These are phyloP conservation scores for Kwoniella sp. DNA, from an alignment of 768 basidiomycete genomes.

Conservation along the genomic window DNA sequence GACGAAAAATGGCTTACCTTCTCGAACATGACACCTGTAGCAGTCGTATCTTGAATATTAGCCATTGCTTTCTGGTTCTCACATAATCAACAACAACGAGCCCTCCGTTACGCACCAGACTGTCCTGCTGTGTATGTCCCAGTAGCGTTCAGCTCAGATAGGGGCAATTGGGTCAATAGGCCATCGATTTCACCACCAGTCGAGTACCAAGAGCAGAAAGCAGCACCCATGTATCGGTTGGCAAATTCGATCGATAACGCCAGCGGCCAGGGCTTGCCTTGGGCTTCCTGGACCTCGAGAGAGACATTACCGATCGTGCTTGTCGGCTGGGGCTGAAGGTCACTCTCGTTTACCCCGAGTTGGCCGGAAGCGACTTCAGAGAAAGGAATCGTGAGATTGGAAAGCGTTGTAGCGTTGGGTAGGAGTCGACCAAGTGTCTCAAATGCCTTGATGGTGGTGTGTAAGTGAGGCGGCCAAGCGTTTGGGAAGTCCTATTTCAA, in stretches of 20 bases:
- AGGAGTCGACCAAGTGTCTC: constrained; percentile 72
- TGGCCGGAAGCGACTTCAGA: constrained; percentile 76
- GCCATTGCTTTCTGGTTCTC: not conserved
- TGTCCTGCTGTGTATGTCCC: constrained; percentile 40
- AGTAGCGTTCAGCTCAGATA: constrained; percentile 48
- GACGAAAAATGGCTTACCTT: constrained; percentile 62
- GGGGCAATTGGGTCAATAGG: constrained; percentile 69
- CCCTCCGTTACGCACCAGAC: constrained; percentile 21
- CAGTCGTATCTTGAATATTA: not conserved
- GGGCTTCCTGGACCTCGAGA: constrained; percentile 64
- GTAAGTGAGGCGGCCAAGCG: constrained; percentile 59
- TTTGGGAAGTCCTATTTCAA: constrained; percentile 64
- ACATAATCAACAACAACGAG: not conserved
- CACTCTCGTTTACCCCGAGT: constrained; percentile 70
- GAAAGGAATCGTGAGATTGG: constrained; percentile 63
- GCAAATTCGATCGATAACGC: constrained; percentile 72
- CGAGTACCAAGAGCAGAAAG: constrained; percentile 83
- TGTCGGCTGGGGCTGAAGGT: constrained; percentile 69
- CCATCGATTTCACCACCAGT: constrained; percentile 83
- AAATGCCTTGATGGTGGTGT: constrained; percentile 77
- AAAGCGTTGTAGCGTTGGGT: constrained; percentile 63
- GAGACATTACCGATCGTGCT: constrained; percentile 58
- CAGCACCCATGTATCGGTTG: constrained; percentile 80
- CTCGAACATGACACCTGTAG: constrained; percentile 57
- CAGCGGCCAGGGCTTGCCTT: constrained; percentile 58